Percentiles rank a stretch among this genome's conserved stretches.
These are phyloP conservation scores for Ampelocalamus luodianensis DNA, from an alignment of 176 grass and related monocot species.

Conservation along the genomic window DNA sequence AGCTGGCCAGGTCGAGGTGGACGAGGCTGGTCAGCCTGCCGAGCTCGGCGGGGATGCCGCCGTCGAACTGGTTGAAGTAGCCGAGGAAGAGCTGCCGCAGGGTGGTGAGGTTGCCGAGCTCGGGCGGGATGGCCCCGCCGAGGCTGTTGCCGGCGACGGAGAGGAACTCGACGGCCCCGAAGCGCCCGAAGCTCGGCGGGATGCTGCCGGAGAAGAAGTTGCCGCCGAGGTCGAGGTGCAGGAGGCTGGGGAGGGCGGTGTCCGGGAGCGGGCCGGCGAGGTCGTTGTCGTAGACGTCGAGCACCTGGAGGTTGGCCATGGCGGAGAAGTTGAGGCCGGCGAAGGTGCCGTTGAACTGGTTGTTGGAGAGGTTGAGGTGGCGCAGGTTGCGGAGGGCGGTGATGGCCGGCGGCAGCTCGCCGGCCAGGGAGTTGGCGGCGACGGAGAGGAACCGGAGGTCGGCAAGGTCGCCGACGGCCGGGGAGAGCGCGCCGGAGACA, in stretches of 20 bases:
- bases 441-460: constrained; percentile 50
- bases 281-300: constrained; percentile 84
- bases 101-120: constrained; percentile 54
- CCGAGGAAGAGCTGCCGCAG: constrained; percentile 66
- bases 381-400: constrained; percentile 34
- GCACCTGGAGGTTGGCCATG: constrained; percentile 43
- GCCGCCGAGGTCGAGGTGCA: constrained; percentile 70
- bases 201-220: constrained; percentile 79
- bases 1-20: constrained; percentile 81
- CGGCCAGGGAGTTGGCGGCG: constrained; percentile 48
- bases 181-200: constrained; percentile 47
- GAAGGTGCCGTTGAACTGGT: constrained; percentile 76
- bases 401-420: constrained; percentile 41
- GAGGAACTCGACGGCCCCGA: constrained; percentile 57
- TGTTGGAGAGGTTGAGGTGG: constrained; percentile 81
- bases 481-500: constrained; percentile 60
- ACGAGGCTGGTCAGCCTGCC: constrained; percentile 51
- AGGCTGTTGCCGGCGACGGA: constrained; percentile 76
- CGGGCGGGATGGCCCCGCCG: constrained; percentile 45
- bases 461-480: constrained; percentile 40
- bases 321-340: constrained; percentile 43
- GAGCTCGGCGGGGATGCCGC: constrained; percentile 53
- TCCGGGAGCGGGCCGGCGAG: constrained; percentile 53
- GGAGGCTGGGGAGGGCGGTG: constrained; percentile 17
- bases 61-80: constrained; percentile 80